Evolutionary conservation across 805 yeast species (phyloP).

Genomic region (Hanseniaspora thailandica): DNA sequence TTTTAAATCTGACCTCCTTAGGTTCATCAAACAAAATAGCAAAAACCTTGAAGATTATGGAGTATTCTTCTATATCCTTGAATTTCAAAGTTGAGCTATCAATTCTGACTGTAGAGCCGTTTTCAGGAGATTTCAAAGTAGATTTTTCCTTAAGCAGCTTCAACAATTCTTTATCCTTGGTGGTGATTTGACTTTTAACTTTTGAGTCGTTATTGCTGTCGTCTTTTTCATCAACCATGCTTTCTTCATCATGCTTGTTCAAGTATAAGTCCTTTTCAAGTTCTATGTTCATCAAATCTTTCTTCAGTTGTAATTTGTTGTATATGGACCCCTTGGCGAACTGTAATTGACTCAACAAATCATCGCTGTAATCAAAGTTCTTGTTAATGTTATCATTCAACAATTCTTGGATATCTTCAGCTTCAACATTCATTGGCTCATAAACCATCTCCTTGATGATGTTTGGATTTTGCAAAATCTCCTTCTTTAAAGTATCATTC

Average conservation of each 20-base stretch:
- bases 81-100: background rate
- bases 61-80: background rate
- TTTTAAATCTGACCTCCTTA: background rate
- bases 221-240: background rate
- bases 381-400: conserved; percentile 32
- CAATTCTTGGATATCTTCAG: conserved; percentile 35
- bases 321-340: conserved; percentile 34
- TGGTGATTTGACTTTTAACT: background rate
- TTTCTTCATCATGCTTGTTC: background rate
- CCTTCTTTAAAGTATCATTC: conserved; percentile 18
- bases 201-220: background rate
- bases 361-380: conserved; percentile 37
- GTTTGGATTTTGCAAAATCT: conserved; percentile 22
- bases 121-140: background rate
- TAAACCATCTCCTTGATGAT: conserved; percentile 52
- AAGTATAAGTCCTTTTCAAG: background rate
- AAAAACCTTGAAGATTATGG: background rate
- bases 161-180: background rate
- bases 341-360: conserved; percentile 56
- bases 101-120: background rate
- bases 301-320: conserved; percentile 15
- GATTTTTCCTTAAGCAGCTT: background rate
- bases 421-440: conserved; percentile 50
- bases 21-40: background rate
- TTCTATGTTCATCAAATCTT: background rate